Conservation (phyloP, 75 land plant genomes). For the Sequoiadendron giganteum region DNA sequence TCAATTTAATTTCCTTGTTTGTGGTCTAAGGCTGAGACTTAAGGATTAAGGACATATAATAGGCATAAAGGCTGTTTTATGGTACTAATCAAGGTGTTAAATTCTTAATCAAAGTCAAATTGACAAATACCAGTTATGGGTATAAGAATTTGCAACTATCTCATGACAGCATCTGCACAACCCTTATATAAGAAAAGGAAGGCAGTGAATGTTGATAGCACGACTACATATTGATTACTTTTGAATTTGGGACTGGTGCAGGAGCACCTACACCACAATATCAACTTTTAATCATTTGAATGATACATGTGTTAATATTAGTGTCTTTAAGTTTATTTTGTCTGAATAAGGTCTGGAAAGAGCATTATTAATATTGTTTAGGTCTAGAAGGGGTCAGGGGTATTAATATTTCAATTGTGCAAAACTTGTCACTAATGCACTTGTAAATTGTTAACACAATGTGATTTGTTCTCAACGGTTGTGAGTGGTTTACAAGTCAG, state of each 20-base stretch:
- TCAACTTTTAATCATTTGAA: too few species aligned
- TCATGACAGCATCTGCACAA: not conserved
- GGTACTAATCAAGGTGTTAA: not conserved
- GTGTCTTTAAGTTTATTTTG: too few species aligned
- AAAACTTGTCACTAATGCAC: too few species aligned
- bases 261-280: too few species aligned
- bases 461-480: too few species aligned
- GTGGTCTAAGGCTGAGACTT: not conserved
- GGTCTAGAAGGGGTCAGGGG: too few species aligned
- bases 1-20: not conserved
- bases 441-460: too few species aligned
- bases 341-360: too few species aligned
- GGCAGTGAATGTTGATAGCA: not conserved
- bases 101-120: not conserved
- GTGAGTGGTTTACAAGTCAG: too few species aligned
- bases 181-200: not conserved
- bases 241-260: not conserved
- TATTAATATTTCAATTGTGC: too few species aligned
- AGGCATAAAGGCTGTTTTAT: not conserved
- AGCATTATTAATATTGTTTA: too few species aligned
- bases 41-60: not conserved
- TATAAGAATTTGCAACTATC: not conserved
- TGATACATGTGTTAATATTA: too few species aligned
- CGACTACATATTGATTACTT: not conserved
- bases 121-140: not conserved